Percentiles rank a stretch among this genome's conserved stretches.
These are phyloP conservation scores for Protomyces macrosporus DNA, from an alignment of 1,139 yeast species.

Conservation along the genomic window DNA sequence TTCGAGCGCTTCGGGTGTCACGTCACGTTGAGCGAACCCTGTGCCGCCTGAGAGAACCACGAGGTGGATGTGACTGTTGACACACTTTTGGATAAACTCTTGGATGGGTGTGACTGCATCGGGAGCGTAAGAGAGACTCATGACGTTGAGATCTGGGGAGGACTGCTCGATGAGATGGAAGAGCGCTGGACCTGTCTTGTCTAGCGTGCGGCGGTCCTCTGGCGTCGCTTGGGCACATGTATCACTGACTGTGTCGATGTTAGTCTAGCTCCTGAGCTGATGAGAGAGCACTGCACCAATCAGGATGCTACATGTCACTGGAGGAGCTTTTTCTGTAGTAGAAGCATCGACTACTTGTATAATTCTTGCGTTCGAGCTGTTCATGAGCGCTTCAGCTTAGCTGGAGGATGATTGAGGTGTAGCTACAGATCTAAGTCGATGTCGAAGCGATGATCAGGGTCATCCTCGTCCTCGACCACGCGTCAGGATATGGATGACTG, in stretches of 20 bases:
- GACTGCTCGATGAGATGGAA: neutral
- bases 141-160: constrained; percentile 12
- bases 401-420: too few species aligned
- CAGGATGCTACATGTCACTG: neutral
- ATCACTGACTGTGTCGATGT: constrained; percentile 12
- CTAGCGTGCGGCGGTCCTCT: neutral
- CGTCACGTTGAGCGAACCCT: constrained; percentile 45
- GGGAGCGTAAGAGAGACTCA: constrained; percentile 34
- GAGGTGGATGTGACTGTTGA: constrained; percentile 33
- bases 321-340: too few species aligned
- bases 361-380: too few species aligned
- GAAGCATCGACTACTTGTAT: too few species aligned
- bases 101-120: constrained; percentile 41
- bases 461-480: too few species aligned
- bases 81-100: constrained; percentile 35
- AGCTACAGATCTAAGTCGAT: too few species aligned
- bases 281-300: neutral
- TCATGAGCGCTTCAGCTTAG: too few species aligned
- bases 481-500: too few species aligned
- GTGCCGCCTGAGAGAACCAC: constrained; percentile 50
- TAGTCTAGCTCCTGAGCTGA: neutral
- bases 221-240: constrained; percentile 15
- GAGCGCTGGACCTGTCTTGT: constrained; percentile 7
- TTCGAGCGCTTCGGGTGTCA: constrained; percentile 48
- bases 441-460: too few species aligned